Base-by-base conservation (phyloP, 1,284 basidiomycete genomes). In the Porodaedalea pini region DNA sequence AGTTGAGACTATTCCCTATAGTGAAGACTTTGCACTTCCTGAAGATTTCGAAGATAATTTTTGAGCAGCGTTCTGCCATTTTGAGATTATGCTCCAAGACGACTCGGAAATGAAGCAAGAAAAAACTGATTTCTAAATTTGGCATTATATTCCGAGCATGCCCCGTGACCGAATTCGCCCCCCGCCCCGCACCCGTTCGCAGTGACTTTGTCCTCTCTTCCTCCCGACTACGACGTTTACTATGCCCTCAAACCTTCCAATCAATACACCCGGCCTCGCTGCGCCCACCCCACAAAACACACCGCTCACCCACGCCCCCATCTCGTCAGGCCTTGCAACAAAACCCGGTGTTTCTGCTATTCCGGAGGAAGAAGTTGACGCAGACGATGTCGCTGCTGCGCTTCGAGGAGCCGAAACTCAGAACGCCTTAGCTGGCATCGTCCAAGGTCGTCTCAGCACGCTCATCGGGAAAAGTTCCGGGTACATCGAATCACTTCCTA, bases 251-350 rank as follows among this genome's bases (percentile, higher is more conserved):
- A 58, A 40, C 21, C 23, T 58, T 17, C 44, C 57, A 5, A 59
- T 59, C 15, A 57, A 44, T 31, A 21, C 45, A n/a, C 19, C 36
- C n/a, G 77, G 78, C 65, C 71, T 77, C 10, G 80, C 80, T 13
- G 88, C 89, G 4, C 88, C 89, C 23, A 92, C 89, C 19, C 89
- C 89, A 11, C 87, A 89, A 71, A 92, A 92, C 77, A 91, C 89
- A 15, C 89, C 89, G 13, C 76, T 90, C 65, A 81, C 77, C 61
- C 81, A 85, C 58, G 82, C 83, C 19, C 85, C 87, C 54, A 81
- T 90, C 69, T 77, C 83, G 19, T 72, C 74, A 58, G 81, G 86
- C 63, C 75, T 89, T 60, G 87, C 86, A 39, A 79, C 82, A 63
- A 85, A 81, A 23, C 86, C 82, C 10, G 36, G n/a, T 8, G 80